These are phyloP conservation scores for Waitea zeae DNA, from an alignment of 1,284 basidiomycete species.

Conservation along the genomic window DNA sequence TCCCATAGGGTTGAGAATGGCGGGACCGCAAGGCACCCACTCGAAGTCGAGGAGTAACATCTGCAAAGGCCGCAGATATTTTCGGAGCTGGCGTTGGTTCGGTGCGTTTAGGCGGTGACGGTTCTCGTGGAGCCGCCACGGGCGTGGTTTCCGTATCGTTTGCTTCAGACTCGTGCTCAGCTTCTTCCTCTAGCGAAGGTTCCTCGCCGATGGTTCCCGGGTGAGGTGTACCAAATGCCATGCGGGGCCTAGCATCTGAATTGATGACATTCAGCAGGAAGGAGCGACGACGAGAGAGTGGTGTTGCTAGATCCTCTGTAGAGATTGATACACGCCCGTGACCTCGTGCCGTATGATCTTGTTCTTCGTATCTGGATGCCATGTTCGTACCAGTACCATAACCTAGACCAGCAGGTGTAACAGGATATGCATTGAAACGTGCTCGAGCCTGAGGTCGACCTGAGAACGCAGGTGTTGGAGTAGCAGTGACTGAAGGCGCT, in stretches of 20 bases:
- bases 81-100: too few relatives aligned
- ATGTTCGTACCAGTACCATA: too few relatives aligned
- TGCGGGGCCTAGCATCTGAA: slow-evolving; percentile 53
- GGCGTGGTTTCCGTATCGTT: too few relatives aligned
- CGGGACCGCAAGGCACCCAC: slow-evolving; percentile 24
- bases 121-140: too few relatives aligned
- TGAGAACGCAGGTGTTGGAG: slow-evolving; percentile 44
- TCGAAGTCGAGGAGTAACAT: slow-evolving; percentile 39
- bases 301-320: slow-evolving; percentile 34
- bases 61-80: too few relatives aligned
- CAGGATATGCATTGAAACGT: neutral
- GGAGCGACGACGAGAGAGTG: slow-evolving; percentile 47
- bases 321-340: too few relatives aligned
- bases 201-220: slow-evolving; percentile 18
- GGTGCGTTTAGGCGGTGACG: too few relatives aligned
- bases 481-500: slow-evolving; percentile 19
- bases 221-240: slow-evolving; percentile 44
- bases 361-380: too few relatives aligned
- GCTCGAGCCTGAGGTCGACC: slow-evolving; percentile 17
- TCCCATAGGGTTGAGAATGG: too few relatives aligned
- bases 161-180: too few relatives aligned
- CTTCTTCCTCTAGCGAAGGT: neutral
- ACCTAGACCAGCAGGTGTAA: too few relatives aligned
- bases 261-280: slow-evolving; percentile 67
- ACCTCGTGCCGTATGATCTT: too few relatives aligned